Conservation (phyloP, 2,329 filamentous ascomycete species). For the Dactylonectria macrodidyma region DNA sequence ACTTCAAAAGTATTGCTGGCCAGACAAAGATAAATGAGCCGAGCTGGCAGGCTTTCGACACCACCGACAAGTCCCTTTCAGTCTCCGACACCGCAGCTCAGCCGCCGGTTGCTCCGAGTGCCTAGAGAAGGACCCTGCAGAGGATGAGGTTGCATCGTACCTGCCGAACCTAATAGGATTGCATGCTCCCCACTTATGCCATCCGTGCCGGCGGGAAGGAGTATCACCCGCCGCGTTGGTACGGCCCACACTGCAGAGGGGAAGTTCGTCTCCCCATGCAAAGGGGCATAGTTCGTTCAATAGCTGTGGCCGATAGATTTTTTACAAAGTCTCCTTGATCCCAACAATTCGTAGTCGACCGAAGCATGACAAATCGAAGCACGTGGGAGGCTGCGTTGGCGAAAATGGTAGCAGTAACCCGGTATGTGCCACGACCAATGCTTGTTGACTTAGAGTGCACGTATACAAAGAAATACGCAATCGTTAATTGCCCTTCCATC, state of each 20-base stretch:
- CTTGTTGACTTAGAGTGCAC: neutral
- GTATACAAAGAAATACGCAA: neutral
- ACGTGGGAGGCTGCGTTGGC: neutral
- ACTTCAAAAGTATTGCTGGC: conserved; percentile 79
- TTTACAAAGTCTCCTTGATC: neutral
- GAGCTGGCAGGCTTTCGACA: conserved; percentile 72
- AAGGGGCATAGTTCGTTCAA: neutral
- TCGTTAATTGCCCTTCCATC: conserved; percentile 4
- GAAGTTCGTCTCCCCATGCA: conserved; percentile 7
- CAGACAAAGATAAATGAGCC: conserved; percentile 78
- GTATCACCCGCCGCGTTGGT: conserved; percentile 29
- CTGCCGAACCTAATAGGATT: conserved; percentile 63
- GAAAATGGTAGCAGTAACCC: neutral
- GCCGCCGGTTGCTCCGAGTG: conserved; percentile 35
- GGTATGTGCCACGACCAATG: neutral
- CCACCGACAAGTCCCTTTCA: conserved; percentile 32
- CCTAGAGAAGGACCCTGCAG: conserved; percentile 64
- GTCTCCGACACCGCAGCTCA: conserved; percentile 35
- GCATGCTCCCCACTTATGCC: conserved; percentile 35
- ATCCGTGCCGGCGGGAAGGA: conserved; percentile 31
- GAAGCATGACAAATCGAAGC: neutral
- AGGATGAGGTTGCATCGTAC: conserved; percentile 63
- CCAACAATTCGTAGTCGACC: neutral
- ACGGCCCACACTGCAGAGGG: conserved; percentile 36
- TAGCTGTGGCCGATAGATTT: neutral